Evolutionary conservation across 2,329 filamentous ascomycete genomes (phyloP), one percentile per base, ranked within the genome.

Genomic region (Aspergillus melleus): DNA sequence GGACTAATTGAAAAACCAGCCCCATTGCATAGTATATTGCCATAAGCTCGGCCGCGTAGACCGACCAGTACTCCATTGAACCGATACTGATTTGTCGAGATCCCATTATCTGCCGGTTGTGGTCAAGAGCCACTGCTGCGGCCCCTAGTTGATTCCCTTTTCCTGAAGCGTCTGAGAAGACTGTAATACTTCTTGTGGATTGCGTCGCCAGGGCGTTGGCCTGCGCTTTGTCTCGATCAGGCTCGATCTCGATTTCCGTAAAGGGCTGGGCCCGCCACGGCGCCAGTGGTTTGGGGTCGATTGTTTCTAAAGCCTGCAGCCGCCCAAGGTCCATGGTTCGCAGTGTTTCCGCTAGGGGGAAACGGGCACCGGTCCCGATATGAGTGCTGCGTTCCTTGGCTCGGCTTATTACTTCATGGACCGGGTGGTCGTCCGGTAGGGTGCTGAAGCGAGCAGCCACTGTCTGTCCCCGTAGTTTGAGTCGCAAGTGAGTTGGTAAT

Each of bases 181-280:
- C 56, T 0, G 61, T 47, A 9, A 68, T 55, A 29, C 59, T 61
- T 1, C 60, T 55, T 1, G 19, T 62, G 9, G 55, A 57, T 16
- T 49, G 52, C 53, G 19, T 50, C 4, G 61, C 50, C 52, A 65
- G 54, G 1, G 65, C 66, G 10, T 54, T 49, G 12, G 68, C 63
- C 32, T 22, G 60, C 19, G 63, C 70, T 49, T 26, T 56, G 26
- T 70, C 65, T 50, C 63, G 57, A 55, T 72, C 64, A 20, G 52
- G 46, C 49, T 63, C 55, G 30, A 73, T 65, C 26, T 68, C 60
- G 20, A 72, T 68, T 54, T 68, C 57, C 14, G 54, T 20, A 58
- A 70, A 72, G 26, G 60, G 26, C 11, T 64, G 51, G 2, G 20
- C 16, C 39, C 61, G 61, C 68, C 64, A 72, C 10, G 62, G 68